Conservation (phyloP, 768 basidiomycete species). For the Cantharellus cinnabarinus region DNA sequence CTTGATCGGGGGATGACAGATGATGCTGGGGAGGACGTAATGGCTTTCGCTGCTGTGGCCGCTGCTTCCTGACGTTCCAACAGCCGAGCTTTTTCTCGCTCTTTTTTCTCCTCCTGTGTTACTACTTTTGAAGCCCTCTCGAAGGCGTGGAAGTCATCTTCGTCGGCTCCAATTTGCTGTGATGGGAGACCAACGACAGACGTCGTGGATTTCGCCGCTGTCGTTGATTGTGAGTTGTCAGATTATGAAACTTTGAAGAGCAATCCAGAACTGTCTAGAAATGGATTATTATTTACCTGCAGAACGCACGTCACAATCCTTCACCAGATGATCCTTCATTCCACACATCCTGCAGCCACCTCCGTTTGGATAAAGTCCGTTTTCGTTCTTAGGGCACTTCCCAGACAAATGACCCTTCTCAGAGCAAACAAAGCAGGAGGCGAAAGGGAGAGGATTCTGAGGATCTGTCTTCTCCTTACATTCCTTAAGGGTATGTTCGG, state of each 20-base stretch:
- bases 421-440: slow-evolving; percentile 81
- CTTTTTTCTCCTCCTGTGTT: slow-evolving; percentile 33
- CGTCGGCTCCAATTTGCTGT: slow-evolving; percentile 55
- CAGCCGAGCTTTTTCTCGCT: neutral
- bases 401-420: slow-evolving; percentile 71
- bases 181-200: neutral
- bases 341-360: slow-evolving; percentile 81
- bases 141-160: slow-evolving; percentile 82
- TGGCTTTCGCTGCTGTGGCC: no score
- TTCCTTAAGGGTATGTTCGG: slow-evolving; percentile 51
- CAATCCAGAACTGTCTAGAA: neutral
- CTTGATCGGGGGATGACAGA: no score
- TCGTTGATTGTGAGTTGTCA: neutral
- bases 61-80: no score
- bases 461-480: slow-evolving; percentile 50
- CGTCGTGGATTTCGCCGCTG: neutral
- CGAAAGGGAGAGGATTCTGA: slow-evolving; percentile 56
- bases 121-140: slow-evolving; percentile 43
- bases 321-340: slow-evolving; percentile 67
- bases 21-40: no score
- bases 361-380: slow-evolving; percentile 77
- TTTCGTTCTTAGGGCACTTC: slow-evolving; percentile 55
- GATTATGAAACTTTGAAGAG: neutral
- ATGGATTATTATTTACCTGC: neutral
- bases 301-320: slow-evolving; percentile 45